Conservation (phyloP, 2,329 filamentous ascomycete genomes). For the Fusarium tupiense region DNA sequence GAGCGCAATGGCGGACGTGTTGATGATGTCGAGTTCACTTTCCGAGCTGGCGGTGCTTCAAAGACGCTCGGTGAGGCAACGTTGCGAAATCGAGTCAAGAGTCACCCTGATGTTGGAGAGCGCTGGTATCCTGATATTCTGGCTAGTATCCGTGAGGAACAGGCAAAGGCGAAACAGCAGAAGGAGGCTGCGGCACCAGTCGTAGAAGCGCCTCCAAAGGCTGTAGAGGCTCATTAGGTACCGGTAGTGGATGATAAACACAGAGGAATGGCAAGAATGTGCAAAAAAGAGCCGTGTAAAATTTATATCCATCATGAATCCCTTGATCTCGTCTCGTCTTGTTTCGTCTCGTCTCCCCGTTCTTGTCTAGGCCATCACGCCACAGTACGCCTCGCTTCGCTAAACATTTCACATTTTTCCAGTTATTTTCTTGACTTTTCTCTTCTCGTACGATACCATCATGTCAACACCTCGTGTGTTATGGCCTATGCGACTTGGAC, state of each 20-base stretch:
- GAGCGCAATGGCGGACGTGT: slow-evolving; percentile 65
- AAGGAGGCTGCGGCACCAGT: slow-evolving; percentile 35
- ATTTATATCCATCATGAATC: slow-evolving; percentile 28
- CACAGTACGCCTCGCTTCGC: slow-evolving; percentile 37
- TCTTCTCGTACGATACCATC: slow-evolving; percentile 21
- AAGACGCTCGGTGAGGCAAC: slow-evolving; percentile 83
- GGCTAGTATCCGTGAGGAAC: slow-evolving; percentile 66
- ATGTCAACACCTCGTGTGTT: not conserved
- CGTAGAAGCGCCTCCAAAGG: slow-evolving; percentile 33
- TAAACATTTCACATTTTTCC: slow-evolving; percentile 23
- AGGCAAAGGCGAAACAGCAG: slow-evolving; percentile 55
- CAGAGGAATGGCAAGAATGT: slow-evolving; percentile 1
- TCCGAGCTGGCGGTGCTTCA: slow-evolving; percentile 73
- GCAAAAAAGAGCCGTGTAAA: slow-evolving; percentile 34
- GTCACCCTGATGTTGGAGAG: slow-evolving; percentile 87
- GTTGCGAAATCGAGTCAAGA: slow-evolving; percentile 84
- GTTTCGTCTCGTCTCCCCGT: not conserved
- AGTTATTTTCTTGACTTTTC: not conserved
- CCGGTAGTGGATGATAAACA: not conserved
- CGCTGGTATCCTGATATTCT: slow-evolving; percentile 78
- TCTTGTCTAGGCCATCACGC: slow-evolving; percentile 28
- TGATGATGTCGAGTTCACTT: slow-evolving; percentile 89
- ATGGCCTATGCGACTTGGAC: slow-evolving; percentile 44
- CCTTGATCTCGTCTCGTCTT: slow-evolving; percentile 25
- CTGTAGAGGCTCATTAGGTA: slow-evolving; percentile 47